Percentiles rank a stretch among this genome's conserved stretches.
phyloP scores from a whole-genome alignment of 176 grass and related monocot genomes.

The Tillandsia fasciculata region DNA sequence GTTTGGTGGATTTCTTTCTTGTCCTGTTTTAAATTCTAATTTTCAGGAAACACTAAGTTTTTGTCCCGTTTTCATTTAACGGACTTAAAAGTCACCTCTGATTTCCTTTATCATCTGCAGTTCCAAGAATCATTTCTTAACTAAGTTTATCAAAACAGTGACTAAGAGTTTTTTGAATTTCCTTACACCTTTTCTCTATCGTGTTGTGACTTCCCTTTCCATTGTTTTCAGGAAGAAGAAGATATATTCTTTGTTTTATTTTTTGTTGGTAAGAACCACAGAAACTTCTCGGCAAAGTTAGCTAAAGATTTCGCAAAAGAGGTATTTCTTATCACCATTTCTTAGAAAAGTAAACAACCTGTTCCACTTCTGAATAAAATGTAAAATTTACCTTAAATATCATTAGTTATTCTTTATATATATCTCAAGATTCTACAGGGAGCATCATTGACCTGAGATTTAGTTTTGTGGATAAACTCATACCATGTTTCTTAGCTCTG shows the following conservation, averaged over 20 bases:
- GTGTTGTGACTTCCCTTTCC: background rate
- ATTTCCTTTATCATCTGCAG: background rate
- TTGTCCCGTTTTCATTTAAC: no score
- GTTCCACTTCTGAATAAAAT: background rate
- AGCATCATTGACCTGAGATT: no score
- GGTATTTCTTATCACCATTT: slow-evolving; percentile 31
- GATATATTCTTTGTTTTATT: slow-evolving; percentile 64
- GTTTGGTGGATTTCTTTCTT: no score
- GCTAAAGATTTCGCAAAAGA: slow-evolving; percentile 73
- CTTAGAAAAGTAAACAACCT: background rate
- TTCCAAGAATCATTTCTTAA: background rate
- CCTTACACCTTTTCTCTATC: background rate
- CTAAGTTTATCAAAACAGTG: background rate
- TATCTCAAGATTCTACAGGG: background rate
- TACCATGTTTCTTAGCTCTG: no score
- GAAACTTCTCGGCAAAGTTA: slow-evolving; percentile 53
- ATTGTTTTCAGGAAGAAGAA: slow-evolving; percentile 58
- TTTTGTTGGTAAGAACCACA: slow-evolving; percentile 71
- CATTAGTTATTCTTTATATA: background rate
- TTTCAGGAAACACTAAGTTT: no score
- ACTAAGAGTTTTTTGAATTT: background rate
- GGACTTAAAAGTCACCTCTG: no score
- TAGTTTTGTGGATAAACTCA: no score
- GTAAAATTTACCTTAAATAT: background rate
- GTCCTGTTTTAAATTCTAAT: no score